These are phyloP conservation scores for Floccularia luteovirens DNA, from an alignment of 768 basidiomycete genomes.

Conservation along the genomic window DNA sequence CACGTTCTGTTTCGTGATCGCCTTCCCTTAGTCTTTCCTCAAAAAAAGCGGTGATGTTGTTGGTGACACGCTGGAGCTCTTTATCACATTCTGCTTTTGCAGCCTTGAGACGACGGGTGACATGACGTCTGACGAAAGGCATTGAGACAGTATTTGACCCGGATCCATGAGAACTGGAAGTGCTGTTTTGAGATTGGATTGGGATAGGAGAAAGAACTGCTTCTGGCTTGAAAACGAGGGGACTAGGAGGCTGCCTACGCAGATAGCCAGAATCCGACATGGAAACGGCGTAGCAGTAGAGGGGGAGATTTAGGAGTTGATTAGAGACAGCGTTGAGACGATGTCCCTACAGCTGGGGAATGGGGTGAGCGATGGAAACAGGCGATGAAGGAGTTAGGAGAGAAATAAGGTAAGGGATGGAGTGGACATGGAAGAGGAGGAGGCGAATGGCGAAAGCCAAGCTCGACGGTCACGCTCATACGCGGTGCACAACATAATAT, in stretches of 20 bases:
- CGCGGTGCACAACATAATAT: conserved; percentile 1
- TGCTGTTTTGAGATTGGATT: conserved; percentile 32
- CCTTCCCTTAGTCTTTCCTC: conserved; percentile 82
- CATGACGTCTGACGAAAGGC: conserved; percentile 90
- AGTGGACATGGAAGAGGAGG: conserved; percentile 5
- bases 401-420: conserved; percentile 15
- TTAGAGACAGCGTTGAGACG: conserved; percentile 6
- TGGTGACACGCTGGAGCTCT: conserved; percentile 89
- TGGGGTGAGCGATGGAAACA: conserved; percentile 10
- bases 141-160: conserved; percentile 77
- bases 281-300: conserved; percentile 5
- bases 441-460: conserved; percentile 4
- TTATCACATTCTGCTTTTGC: conserved; percentile 97
- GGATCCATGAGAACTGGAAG: conserved; percentile 32
- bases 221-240: conserved; percentile 73
- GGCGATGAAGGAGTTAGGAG: conserved; percentile 9
- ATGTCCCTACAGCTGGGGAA: conserved; percentile 11
- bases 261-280: conserved; percentile 47
- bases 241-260: conserved; percentile 66
- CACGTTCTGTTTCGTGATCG: conserved; percentile 65
- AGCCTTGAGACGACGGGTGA: conserved; percentile 85
- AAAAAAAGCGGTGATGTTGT: conserved; percentile 90
- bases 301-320: conserved; percentile 9
- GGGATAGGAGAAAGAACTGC: conserved; percentile 46
- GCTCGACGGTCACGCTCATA: too few species aligned